Evolutionary conservation across 2,329 filamentous ascomycete genomes (phyloP), one percentile per base, ranked within the genome.

Genomic region (Achaetomium macrosporum): DNA sequence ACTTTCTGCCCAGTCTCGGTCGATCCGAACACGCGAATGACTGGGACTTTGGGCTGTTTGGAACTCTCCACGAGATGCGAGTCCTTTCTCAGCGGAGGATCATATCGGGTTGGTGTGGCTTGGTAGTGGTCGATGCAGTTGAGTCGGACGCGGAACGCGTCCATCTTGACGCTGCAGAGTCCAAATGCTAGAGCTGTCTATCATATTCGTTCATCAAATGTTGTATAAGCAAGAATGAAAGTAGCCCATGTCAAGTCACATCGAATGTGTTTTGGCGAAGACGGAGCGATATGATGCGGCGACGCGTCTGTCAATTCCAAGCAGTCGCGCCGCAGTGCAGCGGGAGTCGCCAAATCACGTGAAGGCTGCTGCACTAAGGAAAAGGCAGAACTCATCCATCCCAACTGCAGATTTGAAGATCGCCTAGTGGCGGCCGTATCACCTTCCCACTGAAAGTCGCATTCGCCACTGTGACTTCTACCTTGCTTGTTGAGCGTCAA

Each of bases 81-180:
- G 66, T 82, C 80, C 61, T 82, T 83, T 57, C 85, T 82, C 59
- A 96, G 77, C 57, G 82, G 78, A 58, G 91, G 90, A 70, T 97
- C 91, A 68, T 93, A 85, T 60, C 79, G 78, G 47, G 90, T 88
- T 16, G 90, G 87, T 11, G 76, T 76, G 39, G 85, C 82, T 72
- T 96, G 90, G 69, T 97, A 99, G 69, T 93, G 85, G 71, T 99
- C 93, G 73, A 99, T 85, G 74, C 90, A 96, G 69, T 99, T 96
- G 66, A 99, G 76, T 63, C 91, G 87, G 67, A 99, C 84, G 63
- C 88, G 87, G 73, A 99, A 97, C 61, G 81, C 76, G 64, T 90
- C 85, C 85, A 74, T 74, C 60, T 55, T 65, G 63, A 35, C 20
- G 30, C n/a, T n/a, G 47, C 31, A 8, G 13, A n/a, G 35, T 19